Base-by-base conservation (phyloP, 805 yeast genomes). In the Barnettozyma sp. region DNA sequence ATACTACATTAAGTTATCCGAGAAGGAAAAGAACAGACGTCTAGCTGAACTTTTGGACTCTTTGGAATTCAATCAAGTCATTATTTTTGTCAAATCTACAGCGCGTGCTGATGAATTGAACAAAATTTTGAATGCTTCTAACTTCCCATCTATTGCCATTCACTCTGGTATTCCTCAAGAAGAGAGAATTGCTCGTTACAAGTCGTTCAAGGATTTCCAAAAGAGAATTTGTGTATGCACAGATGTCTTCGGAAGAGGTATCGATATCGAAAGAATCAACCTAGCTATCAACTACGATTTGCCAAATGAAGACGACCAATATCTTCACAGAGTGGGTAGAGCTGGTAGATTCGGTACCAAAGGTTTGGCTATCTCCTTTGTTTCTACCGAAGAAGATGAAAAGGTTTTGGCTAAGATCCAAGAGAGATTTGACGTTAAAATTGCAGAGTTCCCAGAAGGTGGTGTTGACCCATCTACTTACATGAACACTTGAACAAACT, bases 321-420 rank as follows among this genome's bases (percentile, higher is more conserved):
- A 92, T 67, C 76, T 90, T 61, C 98, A 90, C 72, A 86, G 98
- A 71, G 98, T 90, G 45, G 98, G 98, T 59, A 87, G 98, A 78
- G 98, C 98, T 50, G 98, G 98, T 68, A 88, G 98, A 76, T 90
- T 90, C 56, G 98, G 98, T 71, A 90, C 98, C 60, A 90, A 90
- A 71, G 98, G 98, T 70, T 78, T 92, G 54, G 94, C 97, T 36
- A 74, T 92, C 40, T 85, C 96, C 27, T 84, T 90, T 48, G 92
- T 92, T 37, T 71, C 92, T 28, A 71, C 79, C 40, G 82, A 78
- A 54, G 90, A 79, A 46, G 98, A 92, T 59, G 87, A 86, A 64
- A 85, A 81, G 66, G 83, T 88, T 28, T 73, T 92, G 62, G 82
- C 74, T 55, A 82, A 86, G 67, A 92, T 92, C 59, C 98, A 92